These are phyloP conservation scores for Eudorina sp. DNA, from an alignment of 139 green algal species.

Conservation along the genomic window DNA sequence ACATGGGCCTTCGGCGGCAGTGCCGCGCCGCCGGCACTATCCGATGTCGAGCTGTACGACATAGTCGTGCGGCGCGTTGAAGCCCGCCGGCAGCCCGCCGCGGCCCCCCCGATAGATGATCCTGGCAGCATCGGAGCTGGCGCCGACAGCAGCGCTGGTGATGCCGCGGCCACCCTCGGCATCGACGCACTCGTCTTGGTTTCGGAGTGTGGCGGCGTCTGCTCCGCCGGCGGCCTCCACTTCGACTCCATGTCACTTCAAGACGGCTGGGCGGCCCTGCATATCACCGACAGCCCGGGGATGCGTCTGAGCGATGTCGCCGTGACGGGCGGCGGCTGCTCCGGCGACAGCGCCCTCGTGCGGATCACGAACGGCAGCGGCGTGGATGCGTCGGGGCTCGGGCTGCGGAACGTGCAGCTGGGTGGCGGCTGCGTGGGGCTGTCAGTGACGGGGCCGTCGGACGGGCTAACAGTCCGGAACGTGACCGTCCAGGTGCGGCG, in stretches of 20 bases:
- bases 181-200: background rate
- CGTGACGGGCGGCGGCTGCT: background rate
- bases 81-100: too few species aligned
- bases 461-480: background rate
- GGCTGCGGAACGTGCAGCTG: background rate
- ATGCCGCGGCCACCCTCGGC: background rate
- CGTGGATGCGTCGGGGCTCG: background rate
- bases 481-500: background rate
- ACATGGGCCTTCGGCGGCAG: too few species aligned
- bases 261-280: background rate
- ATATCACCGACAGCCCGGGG: background rate
- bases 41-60: background rate
- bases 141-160: background rate
- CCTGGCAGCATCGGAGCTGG: too few species aligned
- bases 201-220: background rate
- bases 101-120: too few species aligned
- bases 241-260: background rate
- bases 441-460: background rate
- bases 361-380: background rate
- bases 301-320: background rate
- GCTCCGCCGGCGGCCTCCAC: background rate
- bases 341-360: background rate
- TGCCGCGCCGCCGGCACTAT: too few species aligned
- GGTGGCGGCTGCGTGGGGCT: background rate
- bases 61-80: background rate